A percentile compares a stretch with the other conserved stretches of the same genome.
Evolutionary conservation across 2,329 filamentous ascomycete genomes (phyloP).

Genomic region (Beauveria bassiana): DNA sequence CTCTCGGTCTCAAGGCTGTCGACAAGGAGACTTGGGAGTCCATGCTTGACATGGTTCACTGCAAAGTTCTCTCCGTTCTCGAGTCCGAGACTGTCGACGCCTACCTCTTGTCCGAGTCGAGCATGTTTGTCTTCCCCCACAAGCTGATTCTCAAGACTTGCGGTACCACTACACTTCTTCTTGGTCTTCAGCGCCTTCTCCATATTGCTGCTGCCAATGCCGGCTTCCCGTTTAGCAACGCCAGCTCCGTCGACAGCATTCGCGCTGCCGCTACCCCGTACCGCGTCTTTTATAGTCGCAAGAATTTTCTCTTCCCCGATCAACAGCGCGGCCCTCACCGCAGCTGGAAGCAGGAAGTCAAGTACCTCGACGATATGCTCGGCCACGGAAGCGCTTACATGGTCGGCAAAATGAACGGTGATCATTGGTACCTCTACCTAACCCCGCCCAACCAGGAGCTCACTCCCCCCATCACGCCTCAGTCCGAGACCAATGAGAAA

Average conservation of each 20-base stretch:
- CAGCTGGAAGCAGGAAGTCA: conserved; percentile 96
- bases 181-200: conserved; percentile 81
- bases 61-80: conserved; percentile 92
- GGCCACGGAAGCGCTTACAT: conserved; percentile 92
- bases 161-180: conserved; percentile 88
- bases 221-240: conserved; percentile 78
- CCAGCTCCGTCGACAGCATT: conserved; percentile 57
- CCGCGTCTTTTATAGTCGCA: conserved; percentile 96
- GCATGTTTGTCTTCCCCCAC: conserved; percentile 99
- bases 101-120: conserved; percentile 94
- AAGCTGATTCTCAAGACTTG: conserved; percentile 99
- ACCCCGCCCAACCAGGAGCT: conserved; percentile 75
- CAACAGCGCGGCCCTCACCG: conserved; percentile 90
- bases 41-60: conserved; percentile 97
- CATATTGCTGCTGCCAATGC: conserved; percentile 83
- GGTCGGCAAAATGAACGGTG: conserved; percentile 99
- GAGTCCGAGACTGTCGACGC: conserved; percentile 92
- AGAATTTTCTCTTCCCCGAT: conserved; percentile 95
- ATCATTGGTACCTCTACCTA: conserved; percentile 98
- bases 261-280: conserved; percentile 78
- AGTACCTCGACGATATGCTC: conserved; percentile 86
- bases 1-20: conserved; percentile 79
- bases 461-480: conserved; percentile 76
- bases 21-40: conserved; percentile 80
- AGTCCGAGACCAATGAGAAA: conserved; percentile 33